Evolutionary conservation across 768 basidiomycete species (phyloP).

Genomic region (Arthromyces matolae): DNA sequence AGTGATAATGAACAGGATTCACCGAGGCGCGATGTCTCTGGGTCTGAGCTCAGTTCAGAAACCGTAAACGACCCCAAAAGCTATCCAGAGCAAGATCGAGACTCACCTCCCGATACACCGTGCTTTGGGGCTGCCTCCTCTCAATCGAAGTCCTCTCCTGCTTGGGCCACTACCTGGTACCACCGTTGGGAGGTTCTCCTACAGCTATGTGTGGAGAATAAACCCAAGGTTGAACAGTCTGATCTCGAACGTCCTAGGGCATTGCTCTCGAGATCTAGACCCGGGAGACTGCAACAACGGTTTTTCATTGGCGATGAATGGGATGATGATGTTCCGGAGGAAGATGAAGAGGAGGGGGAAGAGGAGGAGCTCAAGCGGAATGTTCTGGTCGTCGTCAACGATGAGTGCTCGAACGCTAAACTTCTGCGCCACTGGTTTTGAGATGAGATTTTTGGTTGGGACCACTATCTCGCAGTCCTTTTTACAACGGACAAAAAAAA

Average conservation of each 20-base stretch:
- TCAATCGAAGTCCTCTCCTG: slow-evolving; percentile 9
- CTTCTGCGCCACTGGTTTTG: slow-evolving; percentile 8
- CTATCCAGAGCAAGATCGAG: no score
- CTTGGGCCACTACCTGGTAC: slow-evolving; percentile 47
- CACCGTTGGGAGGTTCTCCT: slow-evolving; percentile 51
- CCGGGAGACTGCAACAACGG: no score
- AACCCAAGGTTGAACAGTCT: slow-evolving; percentile 1
- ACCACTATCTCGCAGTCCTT: no score
- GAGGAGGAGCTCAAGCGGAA: slow-evolving; percentile 11
- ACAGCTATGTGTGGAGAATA: slow-evolving; percentile 33
- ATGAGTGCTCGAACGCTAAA: slow-evolving; percentile 1
- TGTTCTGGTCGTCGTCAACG: slow-evolving; percentile 16
- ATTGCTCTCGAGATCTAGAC: slow-evolving; percentile 7
- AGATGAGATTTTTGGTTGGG: no score
- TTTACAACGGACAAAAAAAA: no score
- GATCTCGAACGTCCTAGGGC: neutral
- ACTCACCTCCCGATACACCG: no score
- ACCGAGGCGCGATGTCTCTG: no score
- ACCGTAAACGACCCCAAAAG: no score
- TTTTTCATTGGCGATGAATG: slow-evolving; percentile 20
- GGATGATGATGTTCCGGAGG: slow-evolving; percentile 1
- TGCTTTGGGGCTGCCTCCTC: neutral
- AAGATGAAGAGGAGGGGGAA: slow-evolving; percentile 16
- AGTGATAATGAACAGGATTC: slow-evolving; percentile 31
- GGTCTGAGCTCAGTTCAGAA: no score